These are phyloP conservation scores for Pulveroboletus sp. DNA, from an alignment of 768 basidiomycete genomes.

Conservation along the genomic window DNA sequence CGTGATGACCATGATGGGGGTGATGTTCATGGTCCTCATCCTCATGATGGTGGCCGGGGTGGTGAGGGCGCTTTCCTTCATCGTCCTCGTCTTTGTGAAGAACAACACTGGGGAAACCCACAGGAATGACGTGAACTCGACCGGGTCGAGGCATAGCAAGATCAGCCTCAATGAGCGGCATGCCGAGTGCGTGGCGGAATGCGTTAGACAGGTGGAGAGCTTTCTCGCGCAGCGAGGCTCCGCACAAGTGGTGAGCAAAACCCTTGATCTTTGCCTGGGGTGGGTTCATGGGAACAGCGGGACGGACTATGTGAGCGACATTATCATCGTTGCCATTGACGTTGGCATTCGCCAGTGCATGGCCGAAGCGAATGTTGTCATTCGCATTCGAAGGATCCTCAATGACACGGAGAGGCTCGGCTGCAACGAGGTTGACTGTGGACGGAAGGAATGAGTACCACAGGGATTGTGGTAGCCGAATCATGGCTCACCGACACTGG, in stretches of 20 bases:
- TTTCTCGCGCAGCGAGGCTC: conserved; percentile 43
- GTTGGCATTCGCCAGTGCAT: conserved; percentile 33
- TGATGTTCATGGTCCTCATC: conserved; percentile 2
- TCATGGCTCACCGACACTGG: conserved; percentile 28
- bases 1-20: conserved; percentile 5
- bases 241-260: conserved; percentile 28
- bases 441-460: not conserved
- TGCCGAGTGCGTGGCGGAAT: conserved; percentile 53
- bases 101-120: conserved; percentile 10
- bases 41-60: not conserved
- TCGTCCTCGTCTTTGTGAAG: conserved; percentile 5
- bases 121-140: conserved; percentile 30
- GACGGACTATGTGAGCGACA: conserved; percentile 20
- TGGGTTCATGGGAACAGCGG: conserved; percentile 7
- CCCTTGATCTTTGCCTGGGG: conserved; percentile 10
- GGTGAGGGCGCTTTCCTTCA: conserved; percentile 6
- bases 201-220: conserved; percentile 49
- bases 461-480: not conserved
- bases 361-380: conserved; percentile 38
- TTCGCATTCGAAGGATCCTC: conserved; percentile 28
- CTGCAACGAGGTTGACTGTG: conserved; percentile 37
- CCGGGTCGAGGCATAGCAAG: conserved; percentile 6
- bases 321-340: conserved; percentile 27
- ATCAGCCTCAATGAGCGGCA: conserved; percentile 42
- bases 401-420: conserved; percentile 50